Percentiles rank a stretch among this genome's conserved stretches.
Conservation (phyloP, 495 filamentous ascomycete species). For the Daldinia vernicosa region DNA sequence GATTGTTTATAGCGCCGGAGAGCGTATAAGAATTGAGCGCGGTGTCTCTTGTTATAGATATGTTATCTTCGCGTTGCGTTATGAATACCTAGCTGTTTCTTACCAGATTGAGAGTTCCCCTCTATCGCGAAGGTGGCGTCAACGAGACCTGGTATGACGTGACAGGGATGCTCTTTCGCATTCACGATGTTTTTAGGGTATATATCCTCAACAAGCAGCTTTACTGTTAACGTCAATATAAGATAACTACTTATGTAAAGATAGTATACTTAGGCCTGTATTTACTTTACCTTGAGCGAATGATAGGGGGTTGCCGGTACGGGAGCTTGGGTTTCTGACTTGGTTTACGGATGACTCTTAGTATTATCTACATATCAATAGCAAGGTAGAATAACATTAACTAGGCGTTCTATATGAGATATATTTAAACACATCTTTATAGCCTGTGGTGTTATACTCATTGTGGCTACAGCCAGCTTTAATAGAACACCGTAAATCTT, state of each 20-base stretch:
- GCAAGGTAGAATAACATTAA: neutral
- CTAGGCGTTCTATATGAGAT: neutral
- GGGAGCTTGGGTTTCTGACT: neutral
- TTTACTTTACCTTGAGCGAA: neutral
- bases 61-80: neutral
- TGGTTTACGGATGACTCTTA: neutral
- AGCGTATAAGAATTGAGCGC: neutral
- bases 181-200: neutral
- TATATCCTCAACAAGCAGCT: neutral
- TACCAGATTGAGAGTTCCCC: constrained; percentile 4
- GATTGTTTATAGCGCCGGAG: neutral
- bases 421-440: neutral
- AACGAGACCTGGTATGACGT: constrained; percentile 21
- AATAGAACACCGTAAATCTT: neutral
- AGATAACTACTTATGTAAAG: neutral
- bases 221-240: neutral
- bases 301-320: neutral
- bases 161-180: neutral
- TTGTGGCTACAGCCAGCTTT: neutral
- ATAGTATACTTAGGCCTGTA: neutral
- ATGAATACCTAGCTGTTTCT: neutral
- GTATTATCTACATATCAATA: neutral
- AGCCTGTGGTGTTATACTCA: neutral
- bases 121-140: constrained; percentile 8
- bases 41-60: neutral